Evolutionary conservation across 805 yeast species (phyloP).

Genomic region (Candida ponderosae): DNA sequence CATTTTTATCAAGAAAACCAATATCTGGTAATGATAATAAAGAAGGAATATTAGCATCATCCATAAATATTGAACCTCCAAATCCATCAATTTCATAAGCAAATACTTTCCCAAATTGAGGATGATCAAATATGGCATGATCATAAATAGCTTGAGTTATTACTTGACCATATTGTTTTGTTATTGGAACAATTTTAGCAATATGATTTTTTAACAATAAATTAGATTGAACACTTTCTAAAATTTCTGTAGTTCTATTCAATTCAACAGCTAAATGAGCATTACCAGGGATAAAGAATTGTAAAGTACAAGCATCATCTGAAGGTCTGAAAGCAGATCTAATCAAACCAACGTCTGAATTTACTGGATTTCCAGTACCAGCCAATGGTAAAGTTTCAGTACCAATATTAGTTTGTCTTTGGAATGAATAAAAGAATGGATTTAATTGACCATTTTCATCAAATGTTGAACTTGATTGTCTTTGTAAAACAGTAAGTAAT

Average conservation of each 20-base stretch:
- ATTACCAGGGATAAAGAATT: conserved; percentile 80
- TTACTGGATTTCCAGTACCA: conserved; percentile 83
- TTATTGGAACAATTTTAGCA: conserved; percentile 16
- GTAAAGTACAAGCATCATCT: conserved; percentile 78
- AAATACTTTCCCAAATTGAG: conserved; percentile 63
- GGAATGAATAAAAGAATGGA: conserved; percentile 56
- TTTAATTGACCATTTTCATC: conserved; percentile 31
- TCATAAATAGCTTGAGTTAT: conserved; percentile 51
- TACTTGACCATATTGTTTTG: conserved; percentile 28
- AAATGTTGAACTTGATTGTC: conserved; percentile 59
- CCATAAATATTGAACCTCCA: conserved; percentile 70
- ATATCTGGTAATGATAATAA: conserved; percentile 71
- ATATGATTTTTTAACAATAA: conserved; percentile 15
- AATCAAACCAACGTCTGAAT: conserved; percentile 59
- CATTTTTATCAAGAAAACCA: conserved; percentile 47
- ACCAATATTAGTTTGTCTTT: conserved; percentile 66
- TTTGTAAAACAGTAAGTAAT: conserved; percentile 41
- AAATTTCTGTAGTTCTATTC: conserved; percentile 23
- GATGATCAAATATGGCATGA: conserved; percentile 62
- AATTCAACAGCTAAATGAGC: conserved; percentile 68
- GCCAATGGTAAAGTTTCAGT: conserved; percentile 73
- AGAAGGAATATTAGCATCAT: conserved; percentile 88
- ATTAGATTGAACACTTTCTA: conserved; percentile 14
- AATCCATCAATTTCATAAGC: conserved; percentile 90
- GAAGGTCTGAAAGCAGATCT: conserved; percentile 84